Conservation (phyloP, 2,329 filamentous ascomycete genomes). For the Endocalyx cinctus region DNA sequence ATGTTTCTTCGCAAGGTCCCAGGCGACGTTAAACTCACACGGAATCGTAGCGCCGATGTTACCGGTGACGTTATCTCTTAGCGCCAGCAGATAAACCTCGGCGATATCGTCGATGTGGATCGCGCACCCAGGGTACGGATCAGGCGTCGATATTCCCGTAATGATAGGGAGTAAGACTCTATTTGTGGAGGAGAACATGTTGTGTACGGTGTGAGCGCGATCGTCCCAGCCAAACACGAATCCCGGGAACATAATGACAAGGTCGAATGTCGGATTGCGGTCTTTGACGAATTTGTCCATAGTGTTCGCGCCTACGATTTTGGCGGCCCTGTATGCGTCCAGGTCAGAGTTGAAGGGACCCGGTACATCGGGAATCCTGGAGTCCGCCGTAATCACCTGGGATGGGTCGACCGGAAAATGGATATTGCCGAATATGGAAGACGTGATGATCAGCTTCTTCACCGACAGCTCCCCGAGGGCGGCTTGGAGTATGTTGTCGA, state of each 20-base stretch:
- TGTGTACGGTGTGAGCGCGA: conserved; percentile 2
- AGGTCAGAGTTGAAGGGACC: conserved; percentile 9
- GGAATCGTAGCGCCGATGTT: conserved; percentile 5
- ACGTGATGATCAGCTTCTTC: conserved; percentile 39
- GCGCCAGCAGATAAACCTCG: conserved; percentile 4
- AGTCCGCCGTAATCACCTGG: conserved; percentile 5
- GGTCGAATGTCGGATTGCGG: conserved; percentile 2
- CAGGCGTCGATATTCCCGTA: conserved; percentile 1
- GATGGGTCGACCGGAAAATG: conserved; percentile 6
- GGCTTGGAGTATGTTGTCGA: conserved; percentile 30
- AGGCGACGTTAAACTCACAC: conserved; percentile 9
- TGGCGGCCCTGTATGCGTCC: conserved; percentile 8
- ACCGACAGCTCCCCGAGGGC: conserved; percentile 29
- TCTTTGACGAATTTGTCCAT: conserved; percentile 8
- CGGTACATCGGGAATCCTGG: conserved; percentile 5
- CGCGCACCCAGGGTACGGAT: conserved; percentile 4
- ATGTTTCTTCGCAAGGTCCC: conserved; percentile 5
- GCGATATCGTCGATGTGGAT: conserved; percentile 6
- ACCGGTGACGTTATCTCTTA: conserved; percentile 2
- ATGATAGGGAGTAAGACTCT: conserved; percentile 4
- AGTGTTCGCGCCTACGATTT: conserved; percentile 8
- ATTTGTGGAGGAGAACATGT: conserved; percentile 5
- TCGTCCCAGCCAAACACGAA: conserved; percentile 10
- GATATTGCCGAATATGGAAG: conserved; percentile 20
- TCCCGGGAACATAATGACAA: conserved; percentile 9